A percentile compares a stretch with the other conserved stretches of the same genome.
phyloP scores from a whole-genome alignment of 176 grass and related monocot genomes.

The Alopecurus myosuroides region DNA sequence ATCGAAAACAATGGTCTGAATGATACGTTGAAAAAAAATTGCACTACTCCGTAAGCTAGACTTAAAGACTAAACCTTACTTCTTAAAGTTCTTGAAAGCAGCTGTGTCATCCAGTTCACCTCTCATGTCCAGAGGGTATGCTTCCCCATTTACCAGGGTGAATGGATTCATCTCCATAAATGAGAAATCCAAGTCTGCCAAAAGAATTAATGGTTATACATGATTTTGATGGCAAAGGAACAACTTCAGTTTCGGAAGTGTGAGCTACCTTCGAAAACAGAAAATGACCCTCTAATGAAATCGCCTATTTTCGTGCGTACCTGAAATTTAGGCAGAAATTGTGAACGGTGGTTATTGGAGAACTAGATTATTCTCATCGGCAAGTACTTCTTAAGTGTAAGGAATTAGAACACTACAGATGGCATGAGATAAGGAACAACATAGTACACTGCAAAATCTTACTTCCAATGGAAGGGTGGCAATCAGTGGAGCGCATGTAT shows the following conservation, averaged over 20 bases:
- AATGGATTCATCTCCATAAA: conserved; percentile 99
- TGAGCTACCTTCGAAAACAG: conserved; percentile 87
- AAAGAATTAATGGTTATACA: conserved; percentile 17
- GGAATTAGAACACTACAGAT: not conserved
- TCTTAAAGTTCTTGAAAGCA: conserved; percentile 98
- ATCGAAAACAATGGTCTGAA: not conserved
- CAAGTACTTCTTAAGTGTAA: not conserved
- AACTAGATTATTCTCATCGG: not conserved
- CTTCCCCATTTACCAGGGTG: conserved; percentile 82
- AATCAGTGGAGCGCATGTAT: conserved; percentile 81
- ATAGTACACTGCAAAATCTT: not conserved
- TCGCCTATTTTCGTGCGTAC: conserved; percentile 80
- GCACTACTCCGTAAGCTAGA: not conserved
- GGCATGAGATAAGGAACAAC: not conserved
- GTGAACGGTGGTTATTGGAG: not conserved
- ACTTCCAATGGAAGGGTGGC: conserved; percentile 96
- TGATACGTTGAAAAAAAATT: not conserved
- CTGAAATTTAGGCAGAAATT: conserved; percentile 34
- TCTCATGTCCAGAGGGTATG: conserved; percentile 97
- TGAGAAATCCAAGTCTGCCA: conserved; percentile 91
- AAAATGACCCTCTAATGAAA: conserved; percentile 77
- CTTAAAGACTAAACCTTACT: conserved; percentile 37
- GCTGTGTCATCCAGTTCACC: conserved; percentile 98
- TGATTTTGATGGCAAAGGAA: not conserved
- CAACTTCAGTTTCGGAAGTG: not conserved